phyloP scores from a whole-genome alignment of 768 basidiomycete species.

The Mycena filopes region DNA sequence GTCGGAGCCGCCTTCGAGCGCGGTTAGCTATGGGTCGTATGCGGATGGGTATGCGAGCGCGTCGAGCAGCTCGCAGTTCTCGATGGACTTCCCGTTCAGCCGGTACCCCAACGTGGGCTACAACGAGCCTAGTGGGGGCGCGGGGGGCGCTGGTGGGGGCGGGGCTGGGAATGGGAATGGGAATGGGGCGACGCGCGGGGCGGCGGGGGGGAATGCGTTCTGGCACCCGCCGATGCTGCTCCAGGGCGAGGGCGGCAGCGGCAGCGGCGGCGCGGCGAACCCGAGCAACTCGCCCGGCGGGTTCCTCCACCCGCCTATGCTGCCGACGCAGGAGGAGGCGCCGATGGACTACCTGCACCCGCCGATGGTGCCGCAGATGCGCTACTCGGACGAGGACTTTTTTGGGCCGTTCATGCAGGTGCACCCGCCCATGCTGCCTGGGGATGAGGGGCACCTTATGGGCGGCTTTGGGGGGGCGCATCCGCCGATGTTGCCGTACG shows the following conservation, averaged over 20 bases:
- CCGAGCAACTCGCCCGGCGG: conserved; percentile 58
- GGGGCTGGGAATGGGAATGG: conserved; percentile 1
- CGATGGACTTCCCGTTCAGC: conserved; percentile 76
- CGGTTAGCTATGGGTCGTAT: conserved; percentile 71
- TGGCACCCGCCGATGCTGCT: conserved; percentile 85
- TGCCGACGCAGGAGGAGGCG: conserved; percentile 65
- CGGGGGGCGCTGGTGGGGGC: background rate
- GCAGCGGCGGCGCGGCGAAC: background rate
- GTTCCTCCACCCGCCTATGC: conserved; percentile 77
- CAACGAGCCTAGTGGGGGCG: conserved; percentile 20
- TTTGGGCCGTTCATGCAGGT: conserved; percentile 51
- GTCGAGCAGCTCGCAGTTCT: conserved; percentile 52
- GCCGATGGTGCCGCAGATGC: conserved; percentile 52
- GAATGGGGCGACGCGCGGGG: conserved; percentile 56
- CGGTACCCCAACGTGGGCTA: conserved; percentile 51
- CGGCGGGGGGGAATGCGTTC: conserved; percentile 60
- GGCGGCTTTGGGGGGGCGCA: conserved; percentile 14
- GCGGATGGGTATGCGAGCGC: conserved; percentile 69
- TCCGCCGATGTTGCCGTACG: conserved; percentile 35
- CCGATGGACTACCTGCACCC: conserved; percentile 81
- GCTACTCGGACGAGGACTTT: conserved; percentile 46
- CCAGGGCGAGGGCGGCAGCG: conserved; percentile 49
- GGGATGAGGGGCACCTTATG: conserved; percentile 46
- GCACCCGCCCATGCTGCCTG: conserved; percentile 65
- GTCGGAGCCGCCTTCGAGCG: conserved; percentile 67